Base-by-base conservation (phyloP, 1,139 yeast species). In the Debaryomyces singareniensis region DNA sequence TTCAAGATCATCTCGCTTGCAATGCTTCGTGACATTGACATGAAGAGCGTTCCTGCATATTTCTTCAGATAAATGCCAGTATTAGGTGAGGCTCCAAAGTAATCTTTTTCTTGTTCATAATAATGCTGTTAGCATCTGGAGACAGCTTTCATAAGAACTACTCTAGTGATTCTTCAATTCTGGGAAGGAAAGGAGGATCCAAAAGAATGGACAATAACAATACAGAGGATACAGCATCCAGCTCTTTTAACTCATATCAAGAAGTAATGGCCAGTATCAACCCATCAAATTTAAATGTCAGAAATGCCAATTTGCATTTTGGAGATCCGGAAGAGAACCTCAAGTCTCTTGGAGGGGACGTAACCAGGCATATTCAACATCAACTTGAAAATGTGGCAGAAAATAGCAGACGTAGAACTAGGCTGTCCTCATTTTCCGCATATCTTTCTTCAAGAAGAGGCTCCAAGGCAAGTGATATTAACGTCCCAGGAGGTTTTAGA, bases 401-500 rank as follows among this genome's bases (percentile, higher is more conserved):
- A 20, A n/a, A 27, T 11, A 20, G 27, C 10, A 42, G 39, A 29
- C 39, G 57, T 28, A 37, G 61, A 24, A 57, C 68, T 4, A 44
- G 72, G 32, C 54, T 64, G 30, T 55, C 67, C 15, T 65, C 71
- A 5, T 66, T 65, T 36, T 60, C 68, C 13, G 52, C 58, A 4
- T 62, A 56, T 35, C 26, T 29, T 18, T 65, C 58, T 31, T 29
- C 37, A 13, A 61, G 87, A 41, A 59, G 84, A 34, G 75, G 71
- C 7, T 76, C 85, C 0, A 61, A 68, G 13, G 91, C 89, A 1
- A 71, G 83, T 35, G 76, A 76, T 1, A 53, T 82, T 26, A 76
- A 81, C 41, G 79, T 82, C 6, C 91, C 91, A 0, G 93, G 93
- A 26, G 91, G 91, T 0, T 82, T 82, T 48, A 64, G 93, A 48